These are phyloP conservation scores for Chlamydomonas sphaeroides DNA, from an alignment of 139 green algal species.

Conservation along the genomic window DNA sequence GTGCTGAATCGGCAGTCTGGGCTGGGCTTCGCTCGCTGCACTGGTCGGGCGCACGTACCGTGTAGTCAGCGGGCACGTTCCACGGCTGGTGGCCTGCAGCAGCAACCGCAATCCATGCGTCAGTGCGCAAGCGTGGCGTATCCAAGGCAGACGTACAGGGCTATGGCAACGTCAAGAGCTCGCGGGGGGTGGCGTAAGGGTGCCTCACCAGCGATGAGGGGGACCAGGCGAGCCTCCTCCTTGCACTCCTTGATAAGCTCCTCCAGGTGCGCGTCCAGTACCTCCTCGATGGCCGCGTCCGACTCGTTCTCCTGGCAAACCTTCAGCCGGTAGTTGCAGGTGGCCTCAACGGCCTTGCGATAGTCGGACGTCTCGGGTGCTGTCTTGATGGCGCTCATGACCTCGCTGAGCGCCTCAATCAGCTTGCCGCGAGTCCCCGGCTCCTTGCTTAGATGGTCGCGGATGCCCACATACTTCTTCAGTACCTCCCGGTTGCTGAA, in stretches of 20 bases:
- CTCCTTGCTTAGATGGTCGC: constrained; percentile 54
- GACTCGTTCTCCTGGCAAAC: constrained; percentile 61
- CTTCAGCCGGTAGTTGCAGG: constrained; percentile 54
- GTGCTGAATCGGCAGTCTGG: no score
- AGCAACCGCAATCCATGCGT: no score
- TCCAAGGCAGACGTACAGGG: no score
- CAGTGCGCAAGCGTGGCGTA: no score
- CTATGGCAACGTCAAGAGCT: no score
- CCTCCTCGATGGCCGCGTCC: constrained; percentile 65
- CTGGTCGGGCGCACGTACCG: constrained; percentile 45
- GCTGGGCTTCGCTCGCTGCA: no score
- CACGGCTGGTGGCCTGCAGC: constrained; percentile 43
- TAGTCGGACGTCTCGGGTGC: constrained; percentile 59
- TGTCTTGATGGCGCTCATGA: constrained; percentile 44
- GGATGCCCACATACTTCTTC: constrained; percentile 64
- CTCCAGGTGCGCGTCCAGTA: constrained; percentile 68
- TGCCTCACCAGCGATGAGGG: constrained; percentile 49
- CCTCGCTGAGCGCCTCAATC: constrained; percentile 45
- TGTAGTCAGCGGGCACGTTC: constrained; percentile 45
- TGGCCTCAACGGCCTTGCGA: constrained; percentile 57
- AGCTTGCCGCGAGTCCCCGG: constrained; percentile 48
- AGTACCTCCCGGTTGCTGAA: constrained; percentile 53
- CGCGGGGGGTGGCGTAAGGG: no score
- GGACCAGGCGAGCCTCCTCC: constrained; percentile 59
- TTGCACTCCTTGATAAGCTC: constrained; percentile 65